phyloP scores from a whole-genome alignment of 148 eudicot genomes.

The Pharnaceum exiguum region DNA sequence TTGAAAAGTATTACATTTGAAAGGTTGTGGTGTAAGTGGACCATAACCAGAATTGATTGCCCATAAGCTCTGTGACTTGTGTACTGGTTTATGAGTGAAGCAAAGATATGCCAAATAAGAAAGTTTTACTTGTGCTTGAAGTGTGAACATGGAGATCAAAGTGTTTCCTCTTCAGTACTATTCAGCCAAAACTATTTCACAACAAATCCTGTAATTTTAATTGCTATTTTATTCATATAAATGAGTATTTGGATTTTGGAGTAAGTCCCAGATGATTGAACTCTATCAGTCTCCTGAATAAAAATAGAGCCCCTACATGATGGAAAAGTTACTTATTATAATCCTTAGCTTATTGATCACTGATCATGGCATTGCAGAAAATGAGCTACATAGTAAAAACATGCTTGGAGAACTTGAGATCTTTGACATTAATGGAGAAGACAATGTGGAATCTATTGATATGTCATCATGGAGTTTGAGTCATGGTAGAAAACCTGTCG shows the following conservation, averaged over 20 bases:
- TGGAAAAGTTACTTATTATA: conserved; percentile 39
- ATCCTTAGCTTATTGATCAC: conserved; percentile 38
- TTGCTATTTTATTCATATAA: conserved; percentile 54
- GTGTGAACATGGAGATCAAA: conserved; percentile 67
- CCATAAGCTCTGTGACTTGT: conserved; percentile 18
- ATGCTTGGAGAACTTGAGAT: conserved; percentile 38
- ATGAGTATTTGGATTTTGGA: conserved; percentile 44
- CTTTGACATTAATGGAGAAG: conserved; percentile 52
- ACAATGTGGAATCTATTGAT: conserved; percentile 32
- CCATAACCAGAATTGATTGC: background rate
- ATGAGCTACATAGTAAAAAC: conserved; percentile 26
- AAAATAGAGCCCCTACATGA: conserved; percentile 28
- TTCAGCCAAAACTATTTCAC: conserved; percentile 74
- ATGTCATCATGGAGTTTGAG: conserved; percentile 34
- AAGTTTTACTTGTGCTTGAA: conserved; percentile 72
- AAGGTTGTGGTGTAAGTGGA: conserved; percentile 14
- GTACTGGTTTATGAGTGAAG: conserved; percentile 78
- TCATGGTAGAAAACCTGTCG: conserved; percentile 44
- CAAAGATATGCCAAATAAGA: conserved; percentile 49
- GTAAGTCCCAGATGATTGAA: conserved; percentile 34
- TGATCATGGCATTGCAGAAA: conserved; percentile 36
- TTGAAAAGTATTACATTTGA: conserved; percentile 7
- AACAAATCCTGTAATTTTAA: conserved; percentile 42
- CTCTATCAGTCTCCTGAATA: conserved; percentile 27
- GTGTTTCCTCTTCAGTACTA: conserved; percentile 57